A percentile compares a stretch with the other conserved stretches of the same genome.
phyloP scores from a whole-genome alignment of 805 yeast genomes.

The Kuraishia hungarica region DNA sequence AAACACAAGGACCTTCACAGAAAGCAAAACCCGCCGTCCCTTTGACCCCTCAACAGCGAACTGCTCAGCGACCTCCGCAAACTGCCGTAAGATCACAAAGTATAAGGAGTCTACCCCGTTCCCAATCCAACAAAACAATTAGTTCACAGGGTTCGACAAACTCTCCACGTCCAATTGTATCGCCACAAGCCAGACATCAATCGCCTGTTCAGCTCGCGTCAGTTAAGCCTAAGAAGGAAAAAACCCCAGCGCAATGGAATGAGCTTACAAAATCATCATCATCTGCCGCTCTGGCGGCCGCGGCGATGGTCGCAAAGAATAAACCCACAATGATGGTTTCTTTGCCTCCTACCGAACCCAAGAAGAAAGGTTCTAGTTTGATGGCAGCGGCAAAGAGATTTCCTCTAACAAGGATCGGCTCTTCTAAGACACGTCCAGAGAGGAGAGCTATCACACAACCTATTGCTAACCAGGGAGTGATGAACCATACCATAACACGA shows the following conservation, averaged over 20 bases:
- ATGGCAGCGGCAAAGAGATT: neutral
- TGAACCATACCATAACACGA: neutral
- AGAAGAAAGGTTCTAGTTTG: neutral
- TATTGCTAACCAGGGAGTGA: neutral
- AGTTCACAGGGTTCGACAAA: neutral
- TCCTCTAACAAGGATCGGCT: neutral
- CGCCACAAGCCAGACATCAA: neutral
- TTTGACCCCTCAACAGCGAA: neutral
- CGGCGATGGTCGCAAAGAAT: slow-evolving; percentile 22
- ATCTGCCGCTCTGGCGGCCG: slow-evolving; percentile 25
- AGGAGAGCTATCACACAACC: neutral
- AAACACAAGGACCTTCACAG: neutral
- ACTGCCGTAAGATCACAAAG: neutral
- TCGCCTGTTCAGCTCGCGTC: neutral
- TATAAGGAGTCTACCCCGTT: neutral
- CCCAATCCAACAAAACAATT: neutral
- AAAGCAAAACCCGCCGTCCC: neutral
- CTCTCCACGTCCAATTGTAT: neutral
- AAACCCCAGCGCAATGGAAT: slow-evolving; percentile 15
- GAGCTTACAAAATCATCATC: slow-evolving; percentile 19
- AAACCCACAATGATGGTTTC: slow-evolving; percentile 20
- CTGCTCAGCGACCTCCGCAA: neutral
- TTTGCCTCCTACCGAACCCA: neutral
- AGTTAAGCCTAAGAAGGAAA: slow-evolving; percentile 2
- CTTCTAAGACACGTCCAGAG: neutral